Base-by-base conservation (phyloP, 1,284 basidiomycete genomes). In the Leccinum subfulvum region DNA sequence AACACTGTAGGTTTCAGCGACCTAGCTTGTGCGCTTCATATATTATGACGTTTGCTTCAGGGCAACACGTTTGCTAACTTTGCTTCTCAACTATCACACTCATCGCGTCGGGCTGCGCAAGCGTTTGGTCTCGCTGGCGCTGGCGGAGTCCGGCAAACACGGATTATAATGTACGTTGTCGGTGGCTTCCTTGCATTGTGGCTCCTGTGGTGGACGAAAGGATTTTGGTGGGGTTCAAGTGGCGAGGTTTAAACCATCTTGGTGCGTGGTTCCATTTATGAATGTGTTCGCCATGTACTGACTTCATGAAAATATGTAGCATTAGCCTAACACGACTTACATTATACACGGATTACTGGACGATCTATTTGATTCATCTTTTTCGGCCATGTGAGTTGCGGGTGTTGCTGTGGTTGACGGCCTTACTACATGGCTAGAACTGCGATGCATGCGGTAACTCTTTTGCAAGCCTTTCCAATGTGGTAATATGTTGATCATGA, bases 11-110 rank as follows among this genome's bases (percentile, higher is more conserved):
- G 87, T 77, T 58, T 39, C 26, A 33, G 18, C 11, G 18, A 47
- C 18, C 10, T 56, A 49, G 18, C 10, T 49, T 49, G 11, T 23
- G 21, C 26, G 21, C 11, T 47, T 5, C 47, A 11, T n/a, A 53
- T 39, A 23, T 59, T 33, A 56, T 59, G 53, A 54, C 13, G 0
- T 53, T 41, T 35, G 0, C 5, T 49, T 16, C 67, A 91, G 90
- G 80, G 82, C n/a, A 82, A 90, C 69, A 78, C 82, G 0, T 91
- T 92, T 73, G 79, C 80, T 14, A 84, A 84, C 2, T 88, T 92
- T 66, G 84, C 84, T 18, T 76, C 78, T 18, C 82, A 85, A 0
- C 77, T 92, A 28, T 77, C 83, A 1, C 83, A 88, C 66, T 86
- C 88, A 2, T 86, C 87, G 16, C 82, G 83, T 64, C 83, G 86